Evolutionary conservation across 108 stramenopile species (phyloP).

Genomic region (Fragilaria crotonensis): DNA sequence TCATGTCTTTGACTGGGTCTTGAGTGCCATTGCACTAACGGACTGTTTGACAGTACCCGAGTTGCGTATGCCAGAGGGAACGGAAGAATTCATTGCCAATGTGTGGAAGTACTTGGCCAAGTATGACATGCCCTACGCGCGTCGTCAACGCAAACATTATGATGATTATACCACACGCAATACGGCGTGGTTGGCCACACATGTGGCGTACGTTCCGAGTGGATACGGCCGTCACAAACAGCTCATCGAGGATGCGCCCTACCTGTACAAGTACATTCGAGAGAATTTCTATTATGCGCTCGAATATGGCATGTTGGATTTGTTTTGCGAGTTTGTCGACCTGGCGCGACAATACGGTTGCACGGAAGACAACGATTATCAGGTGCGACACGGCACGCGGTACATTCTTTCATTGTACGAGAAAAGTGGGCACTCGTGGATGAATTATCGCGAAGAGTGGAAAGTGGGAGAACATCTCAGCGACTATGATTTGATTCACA

Average conservation of each 20-base stretch:
- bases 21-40: conserved; percentile 1
- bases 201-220: conserved; percentile 4
- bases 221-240: conserved; percentile 12
- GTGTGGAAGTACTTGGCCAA: conserved; percentile 1
- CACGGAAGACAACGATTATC: conserved; percentile 9
- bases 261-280: conserved; percentile 9
- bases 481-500: conserved; percentile 9
- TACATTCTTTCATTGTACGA: neutral
- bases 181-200: conserved; percentile 5
- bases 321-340: conserved; percentile 11
- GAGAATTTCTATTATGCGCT: conserved; percentile 11
- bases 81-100: conserved; percentile 6
- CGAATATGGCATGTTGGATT: neutral
- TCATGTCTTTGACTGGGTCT: conserved; percentile 2
- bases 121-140: neutral
- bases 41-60: conserved; percentile 9
- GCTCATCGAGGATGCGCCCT: conserved; percentile 5
- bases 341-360: conserved; percentile 5
- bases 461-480: neutral
- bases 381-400: conserved; percentile 9
- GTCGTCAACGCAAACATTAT: neutral
- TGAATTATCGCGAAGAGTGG: conserved; percentile 5
- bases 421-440: neutral
- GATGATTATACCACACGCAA: neutral
- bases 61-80: conserved; percentile 5